Conservation (phyloP, 768 basidiomycete genomes). For the Fomitopsis serialis region DNA sequence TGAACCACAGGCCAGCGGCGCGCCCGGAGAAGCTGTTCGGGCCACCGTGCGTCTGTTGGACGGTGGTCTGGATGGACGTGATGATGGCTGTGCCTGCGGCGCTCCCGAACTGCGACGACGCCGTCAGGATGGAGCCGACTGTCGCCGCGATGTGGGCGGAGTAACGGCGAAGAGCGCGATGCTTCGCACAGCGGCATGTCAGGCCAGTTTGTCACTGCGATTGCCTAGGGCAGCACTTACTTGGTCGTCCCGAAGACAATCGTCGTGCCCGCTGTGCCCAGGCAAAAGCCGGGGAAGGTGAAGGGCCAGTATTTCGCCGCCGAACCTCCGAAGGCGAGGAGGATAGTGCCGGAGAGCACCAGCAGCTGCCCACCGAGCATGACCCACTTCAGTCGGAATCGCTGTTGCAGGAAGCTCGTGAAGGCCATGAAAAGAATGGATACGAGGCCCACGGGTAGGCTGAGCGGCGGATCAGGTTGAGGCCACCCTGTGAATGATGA, state of each 20-base stretch:
- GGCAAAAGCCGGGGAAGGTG: slow-evolving; percentile 40
- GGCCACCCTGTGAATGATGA: too few relatives aligned
- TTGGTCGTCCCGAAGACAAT: slow-evolving; percentile 39
- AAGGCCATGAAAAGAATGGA: slow-evolving; percentile 27
- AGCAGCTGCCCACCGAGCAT: slow-evolving; percentile 35
- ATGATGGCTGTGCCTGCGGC: slow-evolving; percentile 43
- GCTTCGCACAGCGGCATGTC: slow-evolving; percentile 20
- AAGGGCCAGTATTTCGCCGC: slow-evolving; percentile 37
- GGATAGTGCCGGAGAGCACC: slow-evolving; percentile 28
- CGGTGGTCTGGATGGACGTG: slow-evolving; percentile 38
- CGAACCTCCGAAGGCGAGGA: slow-evolving; percentile 34
- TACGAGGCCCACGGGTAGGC: slow-evolving; percentile 31
- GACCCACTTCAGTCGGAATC: slow-evolving; percentile 32
- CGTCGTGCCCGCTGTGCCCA: slow-evolving; percentile 41
- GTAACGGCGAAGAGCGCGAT: slow-evolving; percentile 42
- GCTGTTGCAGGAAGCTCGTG: slow-evolving; percentile 28
- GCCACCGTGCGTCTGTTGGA: slow-evolving; percentile 29
- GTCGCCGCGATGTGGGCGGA: slow-evolving; percentile 41
- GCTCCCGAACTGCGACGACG: slow-evolving; percentile 40
- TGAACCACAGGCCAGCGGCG: slow-evolving; percentile 29
- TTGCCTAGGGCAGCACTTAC: slow-evolving; percentile 23
- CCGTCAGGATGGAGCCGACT: slow-evolving; percentile 46
- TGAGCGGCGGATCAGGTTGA: neutral
- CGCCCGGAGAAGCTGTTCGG: slow-evolving; percentile 29
- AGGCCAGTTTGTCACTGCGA: neutral